These are phyloP conservation scores for Nicotiana tabacum DNA, from an alignment of 257 asterid species.

Conservation along the genomic window DNA sequence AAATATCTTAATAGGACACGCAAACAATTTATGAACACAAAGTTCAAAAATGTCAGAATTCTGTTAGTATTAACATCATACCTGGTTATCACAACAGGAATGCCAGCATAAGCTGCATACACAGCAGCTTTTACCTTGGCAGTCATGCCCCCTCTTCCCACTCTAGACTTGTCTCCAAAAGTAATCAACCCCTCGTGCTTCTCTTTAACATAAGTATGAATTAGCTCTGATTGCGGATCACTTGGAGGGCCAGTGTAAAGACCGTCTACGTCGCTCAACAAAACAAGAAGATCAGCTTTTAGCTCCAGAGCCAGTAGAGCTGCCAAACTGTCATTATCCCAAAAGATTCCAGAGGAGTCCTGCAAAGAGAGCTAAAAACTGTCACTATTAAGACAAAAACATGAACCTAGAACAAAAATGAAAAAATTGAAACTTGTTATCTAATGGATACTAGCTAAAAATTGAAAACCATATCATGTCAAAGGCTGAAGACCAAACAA, in stretches of 20 bases:
- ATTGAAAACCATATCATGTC: neutral
- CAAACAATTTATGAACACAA: neutral
- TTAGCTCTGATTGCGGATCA: conserved; percentile 64
- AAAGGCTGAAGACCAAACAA: neutral
- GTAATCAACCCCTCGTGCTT: conserved; percentile 52
- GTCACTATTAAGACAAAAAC: conserved; percentile 2
- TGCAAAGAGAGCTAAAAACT: conserved; percentile 17
- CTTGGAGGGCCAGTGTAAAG: conserved; percentile 82
- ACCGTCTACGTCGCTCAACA: conserved; percentile 83
- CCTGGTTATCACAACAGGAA: conserved; percentile 82
- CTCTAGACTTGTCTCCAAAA: conserved; percentile 86
- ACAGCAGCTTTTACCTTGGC: conserved; percentile 87
- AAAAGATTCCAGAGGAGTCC: conserved; percentile 83
- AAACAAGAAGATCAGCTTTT: conserved; percentile 72
- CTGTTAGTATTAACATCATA: conserved; percentile 8
- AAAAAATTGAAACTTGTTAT: neutral
- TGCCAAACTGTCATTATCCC: conserved; percentile 86
- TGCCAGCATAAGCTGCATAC: conserved; percentile 59
- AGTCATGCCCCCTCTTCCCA: conserved; percentile 92
- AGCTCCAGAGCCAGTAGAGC: conserved; percentile 74
- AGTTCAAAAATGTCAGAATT: neutral
- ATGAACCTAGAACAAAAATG: conserved; percentile 1
- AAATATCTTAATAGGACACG: neutral
- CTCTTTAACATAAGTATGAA: conserved; percentile 58
- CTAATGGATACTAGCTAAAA: neutral